Conservation (phyloP, 164 flowering plant species). For the Dillenia turbinata region DNA sequence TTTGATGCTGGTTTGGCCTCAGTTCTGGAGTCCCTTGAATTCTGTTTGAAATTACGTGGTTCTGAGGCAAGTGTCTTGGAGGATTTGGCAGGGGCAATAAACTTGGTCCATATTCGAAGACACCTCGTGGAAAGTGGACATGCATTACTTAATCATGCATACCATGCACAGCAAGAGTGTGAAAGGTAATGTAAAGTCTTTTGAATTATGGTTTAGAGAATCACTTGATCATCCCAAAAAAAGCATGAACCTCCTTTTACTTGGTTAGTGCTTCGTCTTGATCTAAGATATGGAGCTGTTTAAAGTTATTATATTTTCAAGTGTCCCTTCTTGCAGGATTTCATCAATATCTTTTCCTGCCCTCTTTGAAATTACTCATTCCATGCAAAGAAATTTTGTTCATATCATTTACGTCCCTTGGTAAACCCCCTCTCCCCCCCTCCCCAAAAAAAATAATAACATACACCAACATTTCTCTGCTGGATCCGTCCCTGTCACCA, state of each 20-base stretch:
- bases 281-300: background rate
- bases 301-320: too few relatives aligned
- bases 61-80: conserved; percentile 95
- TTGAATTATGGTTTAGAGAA: background rate
- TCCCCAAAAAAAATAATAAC: too few relatives aligned
- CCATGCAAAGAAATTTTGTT: too few relatives aligned
- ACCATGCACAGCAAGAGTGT: conserved; percentile 78
- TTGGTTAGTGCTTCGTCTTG: background rate
- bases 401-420: too few relatives aligned
- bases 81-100: conserved; percentile 84
- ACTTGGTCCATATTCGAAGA: conserved; percentile 73
- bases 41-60: conserved; percentile 89
- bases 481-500: too few relatives aligned
- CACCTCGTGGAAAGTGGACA: conserved; percentile 94
- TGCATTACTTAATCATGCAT: conserved; percentile 78
- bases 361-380: too few relatives aligned
- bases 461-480: too few relatives aligned
- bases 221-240: background rate
- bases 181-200: conserved; percentile 53
- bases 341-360: too few relatives aligned
- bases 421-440: too few relatives aligned
- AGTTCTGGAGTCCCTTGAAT: conserved; percentile 83
- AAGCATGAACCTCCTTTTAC: background rate
- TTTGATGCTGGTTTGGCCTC: conserved; percentile 88
- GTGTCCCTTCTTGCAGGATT: background rate